Conservation (phyloP, 176 grass and related monocot genomes). For the Carex kokanica region DNA sequence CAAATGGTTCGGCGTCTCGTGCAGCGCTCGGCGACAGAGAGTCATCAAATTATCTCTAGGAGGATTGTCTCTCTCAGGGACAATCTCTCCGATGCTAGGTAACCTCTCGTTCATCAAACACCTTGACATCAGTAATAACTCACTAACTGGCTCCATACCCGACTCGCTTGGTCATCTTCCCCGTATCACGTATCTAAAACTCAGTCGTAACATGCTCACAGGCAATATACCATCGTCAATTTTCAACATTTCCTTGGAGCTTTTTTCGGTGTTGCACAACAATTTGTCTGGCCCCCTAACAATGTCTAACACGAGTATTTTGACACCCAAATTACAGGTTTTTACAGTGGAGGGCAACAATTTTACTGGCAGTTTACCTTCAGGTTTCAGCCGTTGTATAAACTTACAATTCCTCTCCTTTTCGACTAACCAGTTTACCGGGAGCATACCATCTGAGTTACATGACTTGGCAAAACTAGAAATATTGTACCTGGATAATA, state of each 20-base stretch:
- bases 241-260: constrained; percentile 24
- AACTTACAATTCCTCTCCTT: neutral
- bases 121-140: constrained; percentile 23
- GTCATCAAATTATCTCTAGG: neutral
- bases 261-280: neutral
- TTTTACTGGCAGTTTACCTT: constrained; percentile 10
- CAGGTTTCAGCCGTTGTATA: neutral
- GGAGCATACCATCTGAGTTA: constrained; percentile 27
- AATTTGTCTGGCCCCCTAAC: constrained; percentile 19
- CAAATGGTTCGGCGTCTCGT: constrained; percentile 27
- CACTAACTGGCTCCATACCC: constrained; percentile 21
- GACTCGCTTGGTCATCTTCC: constrained; percentile 18
- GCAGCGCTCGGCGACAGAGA: neutral
- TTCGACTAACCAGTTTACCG: constrained; percentile 21
- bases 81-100: constrained; percentile 20
- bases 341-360: constrained; percentile 21
- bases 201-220: constrained; percentile 1
- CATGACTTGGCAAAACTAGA: neutral
- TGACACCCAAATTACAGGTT: neutral
- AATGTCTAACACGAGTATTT: constrained; percentile 1
- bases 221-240: constrained; percentile 20
- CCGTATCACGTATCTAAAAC: neutral
- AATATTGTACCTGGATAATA: neutral
- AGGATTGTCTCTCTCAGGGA: constrained; percentile 20
- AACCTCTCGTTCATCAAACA: constrained; percentile 27